These are phyloP conservation scores for Leccinum rimulosum DNA, from an alignment of 768 basidiomycete species.

Conservation along the genomic window DNA sequence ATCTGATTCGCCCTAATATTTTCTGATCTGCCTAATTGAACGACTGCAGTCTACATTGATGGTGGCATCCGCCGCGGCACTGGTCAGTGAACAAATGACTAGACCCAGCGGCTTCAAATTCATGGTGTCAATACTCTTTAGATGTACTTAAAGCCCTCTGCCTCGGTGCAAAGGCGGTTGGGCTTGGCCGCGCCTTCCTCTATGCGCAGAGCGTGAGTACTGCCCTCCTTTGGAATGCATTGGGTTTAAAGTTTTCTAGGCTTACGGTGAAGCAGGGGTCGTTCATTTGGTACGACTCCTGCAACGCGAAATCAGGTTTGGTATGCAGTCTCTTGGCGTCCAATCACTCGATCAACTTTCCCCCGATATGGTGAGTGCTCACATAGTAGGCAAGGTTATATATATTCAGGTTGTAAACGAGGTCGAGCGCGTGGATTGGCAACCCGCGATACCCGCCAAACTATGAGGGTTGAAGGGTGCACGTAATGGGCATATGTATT, in stretches of 20 bases:
- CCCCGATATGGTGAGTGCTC: slow-evolving; percentile 64
- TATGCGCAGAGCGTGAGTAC: slow-evolving; percentile 75
- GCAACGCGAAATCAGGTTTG: slow-evolving; percentile 71
- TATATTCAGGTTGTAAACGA: slow-evolving; percentile 23
- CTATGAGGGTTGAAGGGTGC: slow-evolving; percentile 17
- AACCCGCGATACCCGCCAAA: slow-evolving; percentile 35
- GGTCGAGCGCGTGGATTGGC: slow-evolving; percentile 70
- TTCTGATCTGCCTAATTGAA: slow-evolving; percentile 4
- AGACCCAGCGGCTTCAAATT: neutral
- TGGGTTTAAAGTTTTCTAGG: slow-evolving; percentile 39
- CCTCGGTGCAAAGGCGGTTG: slow-evolving; percentile 83
- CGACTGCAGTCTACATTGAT: slow-evolving; percentile 72
- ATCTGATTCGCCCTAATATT: neutral
- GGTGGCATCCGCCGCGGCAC: slow-evolving; percentile 76
- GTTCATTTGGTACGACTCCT: slow-evolving; percentile 66
- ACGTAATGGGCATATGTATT: neutral
- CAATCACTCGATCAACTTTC: slow-evolving; percentile 59
- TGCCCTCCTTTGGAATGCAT: neutral
- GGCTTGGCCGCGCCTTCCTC: slow-evolving; percentile 81
- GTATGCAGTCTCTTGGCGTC: slow-evolving; percentile 76
- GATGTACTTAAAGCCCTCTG: slow-evolving; percentile 91
- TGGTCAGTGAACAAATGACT: slow-evolving; percentile 38
- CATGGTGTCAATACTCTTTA: slow-evolving; percentile 11
- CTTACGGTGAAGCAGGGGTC: slow-evolving; percentile 73
- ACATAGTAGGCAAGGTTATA: neutral